These are phyloP conservation scores for Cladosporium sp. DNA, from an alignment of 2,329 filamentous ascomycete species.

Conservation along the genomic window DNA sequence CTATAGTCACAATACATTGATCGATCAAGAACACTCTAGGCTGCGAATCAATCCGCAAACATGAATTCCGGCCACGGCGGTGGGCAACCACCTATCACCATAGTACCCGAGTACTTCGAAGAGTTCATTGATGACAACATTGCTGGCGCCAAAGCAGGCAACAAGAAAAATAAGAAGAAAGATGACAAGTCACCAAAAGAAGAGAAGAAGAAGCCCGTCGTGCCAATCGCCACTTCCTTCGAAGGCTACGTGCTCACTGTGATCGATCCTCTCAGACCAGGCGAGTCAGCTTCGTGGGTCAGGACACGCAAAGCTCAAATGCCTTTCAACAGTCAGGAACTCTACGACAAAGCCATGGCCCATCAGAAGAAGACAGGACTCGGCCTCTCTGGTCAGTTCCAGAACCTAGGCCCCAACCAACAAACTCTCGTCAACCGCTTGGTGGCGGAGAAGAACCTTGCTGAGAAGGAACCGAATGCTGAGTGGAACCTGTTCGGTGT, in stretches of 20 bases:
- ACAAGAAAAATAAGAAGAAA: not conserved
- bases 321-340: constrained; percentile 2
- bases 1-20: too few relatives aligned
- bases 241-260: not conserved
- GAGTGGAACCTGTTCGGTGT: constrained; percentile 16
- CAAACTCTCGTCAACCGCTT: constrained; percentile 16
- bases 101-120: not conserved
- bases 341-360: not conserved
- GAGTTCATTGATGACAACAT: too few relatives aligned
- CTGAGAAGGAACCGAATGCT: constrained; percentile 16
- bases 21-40: not conserved
- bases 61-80: not conserved
- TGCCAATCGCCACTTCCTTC: not conserved
- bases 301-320: not conserved
- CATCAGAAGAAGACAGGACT: not conserved
- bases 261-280: not conserved
- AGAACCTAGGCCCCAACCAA: constrained; percentile 13
- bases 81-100: not conserved
- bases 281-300: not conserved
- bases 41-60: not conserved
- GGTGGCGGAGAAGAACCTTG: constrained; percentile 9
- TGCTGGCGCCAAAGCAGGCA: not conserved
- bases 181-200: not conserved
- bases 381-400: not conserved
- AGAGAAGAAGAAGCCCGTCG: not conserved